Percentiles rank a stretch among this genome's conserved stretches.
These are phyloP conservation scores for Flaveria linearis DNA, from an alignment of 129 eudicot genomes.

Conservation along the genomic window DNA sequence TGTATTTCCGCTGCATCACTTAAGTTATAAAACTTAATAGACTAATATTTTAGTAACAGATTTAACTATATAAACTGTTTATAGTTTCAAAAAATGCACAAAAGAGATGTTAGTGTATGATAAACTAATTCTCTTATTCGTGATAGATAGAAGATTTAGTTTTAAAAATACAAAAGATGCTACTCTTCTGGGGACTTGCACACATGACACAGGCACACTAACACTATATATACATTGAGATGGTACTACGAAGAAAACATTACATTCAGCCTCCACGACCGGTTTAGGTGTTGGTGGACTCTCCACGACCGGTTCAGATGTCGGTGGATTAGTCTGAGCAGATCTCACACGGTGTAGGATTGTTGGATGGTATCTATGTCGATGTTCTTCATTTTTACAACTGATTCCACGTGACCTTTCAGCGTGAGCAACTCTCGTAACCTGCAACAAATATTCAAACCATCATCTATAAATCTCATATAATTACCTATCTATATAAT, in stretches of 20 bases:
- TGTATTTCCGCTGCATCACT: too few species aligned
- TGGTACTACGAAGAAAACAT: background rate
- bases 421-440: conserved; percentile 64
- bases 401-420: conserved; percentile 76
- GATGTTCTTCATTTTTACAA: conserved; percentile 66
- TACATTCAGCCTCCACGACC: background rate
- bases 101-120: background rate
- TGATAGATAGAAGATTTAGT: background rate
- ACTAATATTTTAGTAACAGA: background rate
- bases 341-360: conserved; percentile 53
- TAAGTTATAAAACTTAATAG: too few species aligned
- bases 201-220: background rate
- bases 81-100: background rate
- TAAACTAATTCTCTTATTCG: background rate
- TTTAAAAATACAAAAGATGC: background rate
- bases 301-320: too few species aligned
- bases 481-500: too few species aligned
- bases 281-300: too few species aligned
- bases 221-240: background rate
- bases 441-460: conserved; percentile 39
- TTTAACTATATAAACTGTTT: background rate
- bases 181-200: conserved; percentile 3
- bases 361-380: conserved; percentile 72
- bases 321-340: too few species aligned
- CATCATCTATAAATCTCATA: background rate